Base-by-base conservation (phyloP, 2,329 filamentous ascomycete genomes). In the Sporothrix sp. region DNA sequence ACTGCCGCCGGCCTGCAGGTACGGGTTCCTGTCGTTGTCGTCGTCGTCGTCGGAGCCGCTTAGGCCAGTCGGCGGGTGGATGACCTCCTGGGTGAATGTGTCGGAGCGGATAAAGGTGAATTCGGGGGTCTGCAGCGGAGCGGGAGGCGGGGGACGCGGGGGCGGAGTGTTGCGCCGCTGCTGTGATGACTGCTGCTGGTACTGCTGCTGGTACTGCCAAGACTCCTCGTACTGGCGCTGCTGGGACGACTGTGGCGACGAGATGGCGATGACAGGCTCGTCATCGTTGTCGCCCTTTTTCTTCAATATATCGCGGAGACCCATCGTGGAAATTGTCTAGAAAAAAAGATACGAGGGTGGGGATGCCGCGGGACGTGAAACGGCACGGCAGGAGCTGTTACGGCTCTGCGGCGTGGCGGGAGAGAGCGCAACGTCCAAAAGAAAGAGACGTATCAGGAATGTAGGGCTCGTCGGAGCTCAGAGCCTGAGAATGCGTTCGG, bases 51-150 rank as follows among this genome's bases (percentile, higher is more conserved):
- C 53, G 50, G 56, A 52, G 13, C 27, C 10, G 30, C 36, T 28
- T 55, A 56, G 61, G 56, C 59, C 62, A 59, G 56, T 64, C 7
- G 88, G 85, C 10, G 87, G 85, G 51, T 80, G 73, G 63, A 95
- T 87, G 57, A 84, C 71, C 65, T 96, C 88, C 63, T 89, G 78
- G 2, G 83, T 81, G 57, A 81, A 69, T 1, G 90, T 95, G 62
- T 95, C 91, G 57, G 87, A 84, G 55, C 89, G 84, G 61, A 93
- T 76, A 69, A 96, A 88, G 56, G 76, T 87, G 70, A 96, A 88
- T 58, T 86, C 81, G 52, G 84, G 82, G 1, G 72, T 49, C 45
- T 46, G 33, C 64, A 47, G 63, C 62, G 36, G 70, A 63, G 50
- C 59, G 64, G 54, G 66, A 59, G 54, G 68, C 64, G 54, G 62